These are phyloP conservation scores for Cercophora sp. DNA, from an alignment of 495 filamentous ascomycete species.

Conservation along the genomic window DNA sequence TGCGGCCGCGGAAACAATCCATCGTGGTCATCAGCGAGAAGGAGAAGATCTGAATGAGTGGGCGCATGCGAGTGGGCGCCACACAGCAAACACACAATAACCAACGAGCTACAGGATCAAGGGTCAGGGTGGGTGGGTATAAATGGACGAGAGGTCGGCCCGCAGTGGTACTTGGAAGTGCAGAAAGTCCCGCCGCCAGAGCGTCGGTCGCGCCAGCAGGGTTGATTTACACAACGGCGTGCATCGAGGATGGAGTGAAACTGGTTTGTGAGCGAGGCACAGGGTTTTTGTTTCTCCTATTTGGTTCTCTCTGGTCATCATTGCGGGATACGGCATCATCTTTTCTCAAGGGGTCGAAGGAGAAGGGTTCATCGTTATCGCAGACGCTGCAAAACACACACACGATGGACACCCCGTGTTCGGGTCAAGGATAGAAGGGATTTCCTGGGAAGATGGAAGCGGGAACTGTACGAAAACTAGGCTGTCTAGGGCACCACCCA, in stretches of 20 bases:
- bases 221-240: too few relatives aligned
- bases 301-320: conserved; percentile 9
- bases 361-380: not conserved
- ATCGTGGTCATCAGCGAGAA: conserved; percentile 34
- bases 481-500: not conserved
- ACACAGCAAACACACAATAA: too few relatives aligned
- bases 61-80: too few relatives aligned
- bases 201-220: too few relatives aligned
- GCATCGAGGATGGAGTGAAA: conserved; percentile 3
- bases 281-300: conserved; percentile 11
- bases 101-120: too few relatives aligned
- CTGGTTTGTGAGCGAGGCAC: conserved; percentile 1
- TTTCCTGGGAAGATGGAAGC: not conserved
- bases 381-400: too few relatives aligned
- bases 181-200: too few relatives aligned
- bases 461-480: conserved; percentile 1
- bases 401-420: not conserved
- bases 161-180: too few relatives aligned
- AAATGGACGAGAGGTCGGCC: too few relatives aligned
- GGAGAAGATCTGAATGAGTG: conserved; percentile 22
- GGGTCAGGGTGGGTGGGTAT: too few relatives aligned
- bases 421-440: not conserved
- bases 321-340: conserved; percentile 14
- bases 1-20: conserved; percentile 53
- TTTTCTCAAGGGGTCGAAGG: conserved; percentile 8